phyloP scores from a whole-genome alignment of 2,329 filamentous ascomycete genomes.

The Chrysoporthe austroafricana region DNA sequence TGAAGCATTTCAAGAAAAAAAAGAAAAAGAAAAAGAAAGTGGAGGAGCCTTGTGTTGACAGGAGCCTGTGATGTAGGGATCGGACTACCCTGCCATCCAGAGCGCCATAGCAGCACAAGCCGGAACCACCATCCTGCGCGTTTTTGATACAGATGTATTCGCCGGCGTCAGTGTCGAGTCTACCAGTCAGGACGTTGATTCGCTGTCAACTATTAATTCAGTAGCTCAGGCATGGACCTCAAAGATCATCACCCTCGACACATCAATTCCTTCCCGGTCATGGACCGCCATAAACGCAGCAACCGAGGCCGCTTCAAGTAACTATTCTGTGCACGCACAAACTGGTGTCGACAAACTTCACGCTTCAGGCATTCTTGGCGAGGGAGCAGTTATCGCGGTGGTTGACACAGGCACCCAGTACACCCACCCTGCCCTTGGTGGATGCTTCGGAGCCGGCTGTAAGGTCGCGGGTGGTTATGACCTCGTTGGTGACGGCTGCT shows the following conservation, averaged over 20 bases:
- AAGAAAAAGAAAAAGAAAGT: background rate
- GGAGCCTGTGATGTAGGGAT: background rate
- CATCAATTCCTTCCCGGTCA: slow-evolving; percentile 8
- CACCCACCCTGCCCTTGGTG: slow-evolving; percentile 31
- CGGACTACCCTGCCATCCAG: slow-evolving; percentile 13
- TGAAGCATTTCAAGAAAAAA: too few relatives aligned
- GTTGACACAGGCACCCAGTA: slow-evolving; percentile 33
- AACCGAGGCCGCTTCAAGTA: slow-evolving; percentile 19
- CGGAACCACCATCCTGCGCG: slow-evolving; percentile 12
- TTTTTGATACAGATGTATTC: slow-evolving; percentile 26
- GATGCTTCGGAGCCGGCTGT: slow-evolving; percentile 24
- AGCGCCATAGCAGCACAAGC: slow-evolving; percentile 13
- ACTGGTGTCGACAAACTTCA: slow-evolving; percentile 33
- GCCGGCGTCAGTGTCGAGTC: slow-evolving; percentile 25
- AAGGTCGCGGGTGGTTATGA: slow-evolving; percentile 28
- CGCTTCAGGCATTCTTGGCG: slow-evolving; percentile 26
- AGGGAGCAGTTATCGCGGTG: slow-evolving; percentile 30
- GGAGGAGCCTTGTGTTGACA: background rate
- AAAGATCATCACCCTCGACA: slow-evolving; percentile 18
- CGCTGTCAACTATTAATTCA: slow-evolving; percentile 13
- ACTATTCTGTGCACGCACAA: slow-evolving; percentile 32
- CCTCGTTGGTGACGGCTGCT: slow-evolving; percentile 25
- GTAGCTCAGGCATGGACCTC: slow-evolving; percentile 22
- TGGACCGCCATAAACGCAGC: slow-evolving; percentile 20
- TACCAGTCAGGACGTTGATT: slow-evolving; percentile 17